phyloP scores from a whole-genome alignment of 768 basidiomycete species.

The Heimioporus sp. region DNA sequence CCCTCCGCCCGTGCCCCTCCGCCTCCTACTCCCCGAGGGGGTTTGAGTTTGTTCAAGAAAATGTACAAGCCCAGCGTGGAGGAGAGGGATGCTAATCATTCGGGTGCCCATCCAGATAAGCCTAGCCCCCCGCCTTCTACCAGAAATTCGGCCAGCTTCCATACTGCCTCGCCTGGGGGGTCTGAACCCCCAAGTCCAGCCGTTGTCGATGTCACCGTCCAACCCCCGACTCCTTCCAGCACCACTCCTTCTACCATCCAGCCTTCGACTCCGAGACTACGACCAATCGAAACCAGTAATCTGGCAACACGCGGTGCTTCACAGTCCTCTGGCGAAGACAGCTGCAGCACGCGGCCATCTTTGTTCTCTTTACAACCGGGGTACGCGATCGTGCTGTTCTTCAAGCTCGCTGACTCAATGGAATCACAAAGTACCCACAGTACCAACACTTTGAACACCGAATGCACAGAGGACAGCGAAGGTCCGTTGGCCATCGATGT shows the following conservation, averaged over 20 bases:
- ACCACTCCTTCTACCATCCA: neutral
- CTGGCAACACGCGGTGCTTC: neutral
- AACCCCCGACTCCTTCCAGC: constrained; percentile 9
- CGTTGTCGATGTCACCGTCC: neutral
- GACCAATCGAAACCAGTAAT: neutral
- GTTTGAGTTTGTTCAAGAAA: neutral
- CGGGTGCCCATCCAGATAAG: neutral
- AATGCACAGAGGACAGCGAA: constrained; percentile 5
- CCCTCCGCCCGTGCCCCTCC: neutral
- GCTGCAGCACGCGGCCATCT: neutral
- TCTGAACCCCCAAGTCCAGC: constrained; percentile 4
- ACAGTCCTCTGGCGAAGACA: constrained; percentile 1
- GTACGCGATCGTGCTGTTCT: constrained; percentile 1
- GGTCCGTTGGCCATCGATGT: neutral
- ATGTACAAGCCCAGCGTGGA: neutral
- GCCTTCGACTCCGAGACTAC: neutral
- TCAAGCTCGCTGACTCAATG: neutral
- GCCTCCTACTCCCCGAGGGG: neutral
- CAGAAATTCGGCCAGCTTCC: neutral
- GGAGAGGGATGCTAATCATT: neutral
- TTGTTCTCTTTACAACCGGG: constrained; percentile 6
- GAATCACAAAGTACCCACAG: constrained; percentile 6
- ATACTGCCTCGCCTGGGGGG: constrained; percentile 5
- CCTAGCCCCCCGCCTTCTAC: neutral
- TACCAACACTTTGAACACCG: constrained; percentile 13